Base-by-base conservation (phyloP, 2,329 filamentous ascomycete genomes). In the Tolypocladium ovalisporum region DNA sequence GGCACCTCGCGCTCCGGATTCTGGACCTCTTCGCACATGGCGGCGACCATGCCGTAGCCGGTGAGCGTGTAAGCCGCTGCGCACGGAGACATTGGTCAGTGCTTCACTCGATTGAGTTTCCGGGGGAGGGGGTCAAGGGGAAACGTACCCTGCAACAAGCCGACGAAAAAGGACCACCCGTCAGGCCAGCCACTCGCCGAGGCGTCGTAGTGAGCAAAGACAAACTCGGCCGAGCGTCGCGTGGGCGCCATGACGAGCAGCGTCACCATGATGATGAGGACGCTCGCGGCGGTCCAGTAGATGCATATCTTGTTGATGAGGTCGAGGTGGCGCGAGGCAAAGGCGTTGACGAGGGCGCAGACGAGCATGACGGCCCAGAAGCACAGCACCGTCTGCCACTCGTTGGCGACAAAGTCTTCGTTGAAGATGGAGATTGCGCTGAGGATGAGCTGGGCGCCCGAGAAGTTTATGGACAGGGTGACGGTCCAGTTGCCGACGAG, bases 351-450 rank as follows among this genome's bases (percentile, higher is more conserved):
- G 56, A 82, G 59, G 60, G 88, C 85, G 49, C 84, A 85, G 22
- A 81, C 71, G 36, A 85, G 60, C 59, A 83, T 87, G 64, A 85
- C 85, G 22, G 75, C 85, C 63, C 87, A 81, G 70, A 90, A 90
- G 62, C 89, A 86, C 52, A 90, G 73, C 66, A 90, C 89, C 57
- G 88, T 85, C 68, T 90, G 87, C 85, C 86, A 90, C 27, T 79
- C 65, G 62, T 86, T 73, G 4, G 82, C 65, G 44, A 77, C 75
- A 65, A 85, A 90, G 60, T 72, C 75, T 5, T 83, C 76, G 63
- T 87, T 73, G 68, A 86, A 82, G 57, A 90, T 73, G n/a, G 81
- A 78, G 57, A 89, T 85, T 55, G 87, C 79, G 55, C 84, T 84
- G 15, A 88, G 70, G 56, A 90, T 82, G 54, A 90, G 79, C 67